phyloP scores from a whole-genome alignment of 2,329 filamentous ascomycete genomes.

The Dactylellina leptospora region DNA sequence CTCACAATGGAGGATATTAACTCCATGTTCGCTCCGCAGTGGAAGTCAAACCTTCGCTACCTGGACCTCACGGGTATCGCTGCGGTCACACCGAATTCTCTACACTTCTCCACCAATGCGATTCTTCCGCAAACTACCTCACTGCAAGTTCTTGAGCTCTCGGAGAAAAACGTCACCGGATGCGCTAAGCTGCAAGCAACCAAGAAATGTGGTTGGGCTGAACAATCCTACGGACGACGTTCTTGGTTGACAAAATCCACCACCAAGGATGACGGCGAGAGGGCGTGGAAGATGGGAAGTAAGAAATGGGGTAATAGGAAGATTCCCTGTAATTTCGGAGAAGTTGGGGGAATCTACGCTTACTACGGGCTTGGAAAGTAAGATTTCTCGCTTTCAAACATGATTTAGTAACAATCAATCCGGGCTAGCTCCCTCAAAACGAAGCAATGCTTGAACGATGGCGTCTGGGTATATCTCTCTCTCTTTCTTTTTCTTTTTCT shows the following conservation, averaged over 20 bases:
- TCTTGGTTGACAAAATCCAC: slow-evolving; percentile 70
- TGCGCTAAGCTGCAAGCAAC: slow-evolving; percentile 62
- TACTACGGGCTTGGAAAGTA: slow-evolving; percentile 66
- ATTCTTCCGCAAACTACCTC: slow-evolving; percentile 66
- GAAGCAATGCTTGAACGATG: slow-evolving; percentile 6
- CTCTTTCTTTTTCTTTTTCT: slow-evolving; percentile 4
- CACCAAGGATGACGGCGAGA: slow-evolving; percentile 64
- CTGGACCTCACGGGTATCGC: slow-evolving; percentile 78
- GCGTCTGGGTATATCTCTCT: slow-evolving; percentile 5
- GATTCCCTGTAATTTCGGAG: slow-evolving; percentile 66
- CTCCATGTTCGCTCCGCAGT: slow-evolving; percentile 67
- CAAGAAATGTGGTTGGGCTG: slow-evolving; percentile 57
- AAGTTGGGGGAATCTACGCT: slow-evolving; percentile 69
- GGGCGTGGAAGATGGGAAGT: slow-evolving; percentile 84
- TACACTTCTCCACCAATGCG: slow-evolving; percentile 68
- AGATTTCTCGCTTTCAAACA: not conserved
- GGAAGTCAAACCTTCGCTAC: slow-evolving; percentile 69
- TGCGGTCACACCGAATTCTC: slow-evolving; percentile 66
- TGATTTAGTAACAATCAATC: not conserved
- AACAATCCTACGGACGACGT: slow-evolving; percentile 67
- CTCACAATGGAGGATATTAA: slow-evolving; percentile 73
- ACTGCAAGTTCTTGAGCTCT: slow-evolving; percentile 78
- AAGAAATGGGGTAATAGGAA: slow-evolving; percentile 85
- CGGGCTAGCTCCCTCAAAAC: not conserved
- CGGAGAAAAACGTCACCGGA: slow-evolving; percentile 72